These are phyloP conservation scores for Chytriomyces sp. DNA, from an alignment of 192 early-diverging fungal species.

Conservation along the genomic window DNA sequence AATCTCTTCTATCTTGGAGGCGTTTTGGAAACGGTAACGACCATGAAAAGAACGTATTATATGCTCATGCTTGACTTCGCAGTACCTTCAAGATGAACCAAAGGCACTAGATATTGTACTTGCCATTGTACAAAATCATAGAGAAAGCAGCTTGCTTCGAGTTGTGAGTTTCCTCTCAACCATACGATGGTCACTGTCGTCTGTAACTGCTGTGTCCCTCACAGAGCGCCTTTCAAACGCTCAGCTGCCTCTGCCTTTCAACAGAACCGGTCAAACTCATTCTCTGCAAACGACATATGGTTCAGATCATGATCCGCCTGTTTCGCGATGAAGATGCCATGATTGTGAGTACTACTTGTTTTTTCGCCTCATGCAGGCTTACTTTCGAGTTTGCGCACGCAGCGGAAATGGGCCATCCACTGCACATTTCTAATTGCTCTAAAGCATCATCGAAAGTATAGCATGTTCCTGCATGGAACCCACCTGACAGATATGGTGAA, in stretches of 20 bases:
- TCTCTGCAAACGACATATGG: background rate
- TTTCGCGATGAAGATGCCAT: constrained; percentile 7
- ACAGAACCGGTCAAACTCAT: background rate
- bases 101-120: constrained; percentile 1
- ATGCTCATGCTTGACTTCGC: background rate
- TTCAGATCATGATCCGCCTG: background rate
- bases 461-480: background rate
- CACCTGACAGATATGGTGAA: background rate
- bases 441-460: constrained; percentile 1
- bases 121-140: background rate
- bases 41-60: background rate
- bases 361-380: background rate
- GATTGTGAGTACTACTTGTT: background rate
- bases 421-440: constrained; percentile 13
- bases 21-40: constrained; percentile 10
- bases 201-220: background rate
- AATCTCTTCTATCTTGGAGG: constrained; percentile 18
- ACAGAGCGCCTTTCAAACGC: constrained; percentile 18
- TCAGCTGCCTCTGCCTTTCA: constrained; percentile 11
- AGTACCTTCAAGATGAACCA: constrained; percentile 15
- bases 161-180: constrained; percentile 11
- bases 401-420: constrained; percentile 23
- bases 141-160: background rate
- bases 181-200: background rate
- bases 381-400: background rate